Evolutionary conservation across 2,329 filamentous ascomycete genomes (phyloP).

Genomic region (Ophiostoma piceae): DNA sequence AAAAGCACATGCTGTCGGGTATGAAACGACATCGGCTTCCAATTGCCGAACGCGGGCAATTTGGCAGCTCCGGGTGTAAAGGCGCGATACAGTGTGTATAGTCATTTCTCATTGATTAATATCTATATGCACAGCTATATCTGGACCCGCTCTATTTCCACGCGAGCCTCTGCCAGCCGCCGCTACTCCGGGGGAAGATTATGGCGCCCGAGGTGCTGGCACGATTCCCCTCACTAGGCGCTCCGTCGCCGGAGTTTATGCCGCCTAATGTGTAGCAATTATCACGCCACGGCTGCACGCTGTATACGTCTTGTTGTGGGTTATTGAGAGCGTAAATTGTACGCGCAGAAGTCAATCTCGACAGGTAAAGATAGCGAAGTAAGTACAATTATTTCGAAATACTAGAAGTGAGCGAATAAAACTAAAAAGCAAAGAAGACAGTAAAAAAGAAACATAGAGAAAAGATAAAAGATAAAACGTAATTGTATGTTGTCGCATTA

Average conservation of each 20-base stretch:
- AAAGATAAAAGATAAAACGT: neutral
- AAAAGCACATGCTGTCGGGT: conserved; percentile 7
- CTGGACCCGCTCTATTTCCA: conserved; percentile 10
- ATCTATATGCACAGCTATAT: neutral
- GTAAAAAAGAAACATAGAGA: neutral
- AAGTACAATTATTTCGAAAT: neutral
- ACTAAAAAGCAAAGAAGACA: neutral
- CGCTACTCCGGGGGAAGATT: conserved; percentile 8
- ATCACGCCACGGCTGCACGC: neutral
- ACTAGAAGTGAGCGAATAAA: neutral
- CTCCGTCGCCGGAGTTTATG: neutral
- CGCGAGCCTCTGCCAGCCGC: neutral
- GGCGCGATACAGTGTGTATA: neutral
- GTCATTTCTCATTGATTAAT: fast-evolving
- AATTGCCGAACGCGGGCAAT: neutral
- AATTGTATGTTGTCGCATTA: neutral
- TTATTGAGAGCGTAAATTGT: neutral
- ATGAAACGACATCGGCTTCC: conserved; percentile 1
- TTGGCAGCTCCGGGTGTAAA: neutral
- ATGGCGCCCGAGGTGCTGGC: neutral
- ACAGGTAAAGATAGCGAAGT: neutral
- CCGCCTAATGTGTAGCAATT: neutral
- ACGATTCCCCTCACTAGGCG: neutral
- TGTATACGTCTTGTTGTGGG: neutral
- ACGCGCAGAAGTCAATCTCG: neutral